Conservation (phyloP, 2,329 filamentous ascomycete genomes). For the Stemphylium beticola region DNA sequence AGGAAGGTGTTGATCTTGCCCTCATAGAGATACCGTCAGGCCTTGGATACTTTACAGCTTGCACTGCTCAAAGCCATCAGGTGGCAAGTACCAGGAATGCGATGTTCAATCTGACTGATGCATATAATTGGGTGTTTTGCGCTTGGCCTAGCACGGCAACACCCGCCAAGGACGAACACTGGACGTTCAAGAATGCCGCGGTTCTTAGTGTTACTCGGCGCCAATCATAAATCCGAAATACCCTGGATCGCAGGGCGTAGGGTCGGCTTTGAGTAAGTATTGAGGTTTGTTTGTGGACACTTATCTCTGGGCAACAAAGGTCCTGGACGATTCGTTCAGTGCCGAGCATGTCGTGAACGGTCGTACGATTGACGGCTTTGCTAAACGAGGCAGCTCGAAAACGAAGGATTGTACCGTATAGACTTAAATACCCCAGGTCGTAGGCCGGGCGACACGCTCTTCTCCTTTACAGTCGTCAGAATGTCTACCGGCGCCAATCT, state of each 20-base stretch:
- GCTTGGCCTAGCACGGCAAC: slow-evolving; percentile 14
- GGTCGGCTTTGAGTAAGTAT: slow-evolving; percentile 1
- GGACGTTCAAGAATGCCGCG: slow-evolving; percentile 2
- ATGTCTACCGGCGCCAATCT: slow-evolving; percentile 29
- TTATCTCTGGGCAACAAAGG: slow-evolving; percentile 17
- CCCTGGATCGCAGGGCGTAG: background rate
- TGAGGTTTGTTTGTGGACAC: background rate
- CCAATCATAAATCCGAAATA: slow-evolving; percentile 17
- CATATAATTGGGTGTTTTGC: background rate
- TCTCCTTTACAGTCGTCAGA: background rate
- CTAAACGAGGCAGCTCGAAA: slow-evolving; percentile 28
- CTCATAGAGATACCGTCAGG: slow-evolving; percentile 3
- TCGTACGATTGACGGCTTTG: slow-evolving; percentile 6
- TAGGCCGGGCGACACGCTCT: background rate
- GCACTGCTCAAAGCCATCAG: slow-evolving; percentile 2
- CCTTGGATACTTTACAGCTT: background rate
- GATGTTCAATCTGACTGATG: background rate
- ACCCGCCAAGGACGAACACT: slow-evolving; percentile 8
- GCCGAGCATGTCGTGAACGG: slow-evolving; percentile 13
- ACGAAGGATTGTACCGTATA: background rate
- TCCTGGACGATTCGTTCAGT: slow-evolving; percentile 7
- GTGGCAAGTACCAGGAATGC: background rate
- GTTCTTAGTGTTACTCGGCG: slow-evolving; percentile 21
- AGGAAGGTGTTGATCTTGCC: slow-evolving; percentile 20
- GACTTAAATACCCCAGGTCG: slow-evolving; percentile 7